These are phyloP conservation scores for Raddia guianensis DNA, from an alignment of 176 grass and related monocot genomes.

Conservation along the genomic window DNA sequence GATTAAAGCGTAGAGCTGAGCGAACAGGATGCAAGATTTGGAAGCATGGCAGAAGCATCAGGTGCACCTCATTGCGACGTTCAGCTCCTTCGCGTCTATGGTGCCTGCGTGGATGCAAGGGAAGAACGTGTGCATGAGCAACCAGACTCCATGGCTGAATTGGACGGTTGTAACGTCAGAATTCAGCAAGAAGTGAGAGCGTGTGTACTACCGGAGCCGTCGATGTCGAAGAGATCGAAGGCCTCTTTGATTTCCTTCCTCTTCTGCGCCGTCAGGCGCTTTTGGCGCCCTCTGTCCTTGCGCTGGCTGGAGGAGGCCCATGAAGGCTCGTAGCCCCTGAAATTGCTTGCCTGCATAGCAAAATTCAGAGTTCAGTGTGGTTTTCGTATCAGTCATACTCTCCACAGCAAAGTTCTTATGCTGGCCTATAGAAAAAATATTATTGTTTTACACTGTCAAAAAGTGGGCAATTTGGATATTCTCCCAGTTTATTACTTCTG, in stretches of 20 bases:
- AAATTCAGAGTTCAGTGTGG: conserved; percentile 21
- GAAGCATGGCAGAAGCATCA: background rate
- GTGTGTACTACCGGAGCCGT: conserved; percentile 75
- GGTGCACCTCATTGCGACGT: conserved; percentile 72
- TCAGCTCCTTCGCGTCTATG: conserved; percentile 75
- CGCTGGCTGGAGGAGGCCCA: conserved; percentile 19
- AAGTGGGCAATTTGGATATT: no score
- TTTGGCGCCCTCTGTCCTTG: conserved; percentile 16
- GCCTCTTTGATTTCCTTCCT: conserved; percentile 79
- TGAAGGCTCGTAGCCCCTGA: conserved; percentile 24
- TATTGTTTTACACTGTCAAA: background rate
- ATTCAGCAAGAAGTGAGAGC: background rate
- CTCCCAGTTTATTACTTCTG: no score
- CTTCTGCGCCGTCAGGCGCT: conserved; percentile 57
- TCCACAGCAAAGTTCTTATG: background rate
- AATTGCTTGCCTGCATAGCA: conserved; percentile 14
- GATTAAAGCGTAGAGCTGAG: background rate
- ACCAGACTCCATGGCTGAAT: background rate
- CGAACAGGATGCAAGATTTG: no score
- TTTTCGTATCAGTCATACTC: background rate
- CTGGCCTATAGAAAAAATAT: background rate
- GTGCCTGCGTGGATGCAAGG: conserved; percentile 46
- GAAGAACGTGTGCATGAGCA: background rate
- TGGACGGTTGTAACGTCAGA: background rate
- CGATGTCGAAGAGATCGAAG: conserved; percentile 82